Conservation (phyloP, 2,329 filamentous ascomycete species). For the Paraphoma sp. region DNA sequence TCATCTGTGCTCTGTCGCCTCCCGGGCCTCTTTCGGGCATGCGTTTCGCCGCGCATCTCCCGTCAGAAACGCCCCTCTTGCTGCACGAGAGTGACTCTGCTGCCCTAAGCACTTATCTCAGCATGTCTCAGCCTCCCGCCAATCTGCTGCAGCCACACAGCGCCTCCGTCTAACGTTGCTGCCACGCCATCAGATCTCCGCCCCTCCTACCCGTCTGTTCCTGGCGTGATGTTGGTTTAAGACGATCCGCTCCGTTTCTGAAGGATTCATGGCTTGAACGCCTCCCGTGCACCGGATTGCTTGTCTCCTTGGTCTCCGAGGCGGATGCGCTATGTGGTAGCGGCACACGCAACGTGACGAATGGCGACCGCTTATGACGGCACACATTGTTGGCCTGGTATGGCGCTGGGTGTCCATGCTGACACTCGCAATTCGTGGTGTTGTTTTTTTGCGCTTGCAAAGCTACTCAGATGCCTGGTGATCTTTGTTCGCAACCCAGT, state of each 20-base stretch:
- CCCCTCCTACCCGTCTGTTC: background rate
- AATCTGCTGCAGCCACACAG: background rate
- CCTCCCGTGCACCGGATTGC: background rate
- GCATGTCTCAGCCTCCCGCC: background rate
- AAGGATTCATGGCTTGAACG: constrained; percentile 3
- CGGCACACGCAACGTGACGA: background rate
- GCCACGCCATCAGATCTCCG: constrained; percentile 1
- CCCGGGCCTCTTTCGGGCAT: background rate
- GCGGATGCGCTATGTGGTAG: background rate
- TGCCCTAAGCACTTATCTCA: constrained; percentile 1
- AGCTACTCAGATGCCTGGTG: background rate
- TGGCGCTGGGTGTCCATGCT: background rate
- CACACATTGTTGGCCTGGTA: background rate
- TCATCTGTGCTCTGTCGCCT: background rate
- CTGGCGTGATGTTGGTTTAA: background rate
- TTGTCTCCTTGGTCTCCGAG: background rate
- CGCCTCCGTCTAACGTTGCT: background rate
- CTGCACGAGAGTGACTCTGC: background rate
- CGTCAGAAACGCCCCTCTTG: background rate
- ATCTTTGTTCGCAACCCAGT: background rate
- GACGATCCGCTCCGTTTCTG: constrained; percentile 1
- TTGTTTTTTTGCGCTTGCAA: background rate
- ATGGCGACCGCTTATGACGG: background rate
- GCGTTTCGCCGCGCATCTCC: background rate
- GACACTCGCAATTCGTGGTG: background rate